phyloP scores from a whole-genome alignment of 352 stramenopile genomes.

The Globisporangium sylvaticum region DNA sequence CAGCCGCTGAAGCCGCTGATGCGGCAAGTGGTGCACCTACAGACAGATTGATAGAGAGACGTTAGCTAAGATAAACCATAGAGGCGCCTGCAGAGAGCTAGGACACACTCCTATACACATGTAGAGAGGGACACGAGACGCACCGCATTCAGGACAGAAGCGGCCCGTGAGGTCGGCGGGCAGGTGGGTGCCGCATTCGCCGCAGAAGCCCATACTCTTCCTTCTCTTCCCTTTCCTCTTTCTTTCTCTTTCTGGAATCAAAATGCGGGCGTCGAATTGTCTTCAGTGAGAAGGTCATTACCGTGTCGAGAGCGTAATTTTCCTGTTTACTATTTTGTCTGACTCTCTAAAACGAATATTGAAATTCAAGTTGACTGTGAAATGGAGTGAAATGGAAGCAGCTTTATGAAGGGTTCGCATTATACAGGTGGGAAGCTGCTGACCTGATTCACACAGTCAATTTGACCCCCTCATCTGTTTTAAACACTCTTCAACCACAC shows the following conservation, averaged over 20 bases:
- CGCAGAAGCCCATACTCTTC: conserved; percentile 72
- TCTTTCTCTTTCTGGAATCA: not conserved
- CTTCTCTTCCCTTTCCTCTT: not conserved
- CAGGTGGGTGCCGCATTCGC: conserved; percentile 70
- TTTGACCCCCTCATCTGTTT: not conserved
- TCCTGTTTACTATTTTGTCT: not conserved
- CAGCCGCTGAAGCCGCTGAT: conserved; percentile 4
- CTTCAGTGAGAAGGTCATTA: not conserved
- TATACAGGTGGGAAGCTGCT: not conserved
- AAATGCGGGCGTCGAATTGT: conserved; percentile 1
- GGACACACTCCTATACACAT: not conserved
- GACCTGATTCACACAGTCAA: not conserved
- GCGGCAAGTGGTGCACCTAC: not conserved
- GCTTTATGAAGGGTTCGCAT: not conserved
- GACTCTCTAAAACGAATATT: not conserved
- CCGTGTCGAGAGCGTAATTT: not conserved
- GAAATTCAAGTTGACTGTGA: not conserved
- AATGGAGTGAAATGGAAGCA: not conserved
- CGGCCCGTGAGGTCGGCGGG: conserved; percentile 45
- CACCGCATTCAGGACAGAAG: conserved; percentile 80
- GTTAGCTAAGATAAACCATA: too few relatives aligned
- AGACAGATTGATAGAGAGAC: not conserved
- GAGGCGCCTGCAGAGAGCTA: too few relatives aligned
- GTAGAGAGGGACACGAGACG: conserved; percentile 14
- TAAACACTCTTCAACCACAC: too few relatives aligned